Base-by-base conservation (phyloP, 1,284 basidiomycete species). In the Ganoderma meredithae region DNA sequence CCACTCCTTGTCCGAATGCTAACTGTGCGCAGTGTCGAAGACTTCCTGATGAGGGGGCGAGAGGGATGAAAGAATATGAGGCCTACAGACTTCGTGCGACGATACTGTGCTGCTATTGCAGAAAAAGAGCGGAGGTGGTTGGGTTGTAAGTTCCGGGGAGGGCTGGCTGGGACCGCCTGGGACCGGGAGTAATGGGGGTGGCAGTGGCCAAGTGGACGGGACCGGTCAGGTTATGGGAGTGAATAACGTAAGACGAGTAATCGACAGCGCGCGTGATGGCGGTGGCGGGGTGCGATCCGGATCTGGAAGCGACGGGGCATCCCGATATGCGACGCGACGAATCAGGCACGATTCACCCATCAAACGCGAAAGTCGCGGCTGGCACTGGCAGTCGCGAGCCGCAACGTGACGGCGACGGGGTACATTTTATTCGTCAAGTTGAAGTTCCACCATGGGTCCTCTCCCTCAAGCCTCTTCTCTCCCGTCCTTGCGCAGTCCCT, bases 321-420 rank as follows among this genome's bases (percentile, higher is more conserved):
- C 59, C 25, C 19, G 63, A 59, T 27, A 49, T 49, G 47, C 49
- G 25, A 41, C 17, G 25, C 47, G 47, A n/a, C 19, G 59, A 9
- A 49, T 8, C 13, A 47, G 52, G 33, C 60, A 43, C 59, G 60
- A 49, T 49, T 61, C 59, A 49, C 52, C 40, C 65, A 66, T 66
- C 65, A 66, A 62, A 40, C 65, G 52, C 64, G 59, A 60, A 53
- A 36, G 47, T 65, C 56, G 64, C 64, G 59, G 44, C 49, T 25
- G 62, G 33, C 15, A 52, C 13, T 17, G 17, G 47, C 22, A 60
- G 22, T 36, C 33, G 64, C 58, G 9, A 49, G 22, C 47, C 22
- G 47, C 47, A 60, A 62, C 60, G 65, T 62, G 65, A 66, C 59
- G 60, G 60, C 22, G 55, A 55, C 40, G 44, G 27, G 59, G 44